Conservation (phyloP, 2,329 filamentous ascomycete species). For the Aspergillus proliferans region DNA sequence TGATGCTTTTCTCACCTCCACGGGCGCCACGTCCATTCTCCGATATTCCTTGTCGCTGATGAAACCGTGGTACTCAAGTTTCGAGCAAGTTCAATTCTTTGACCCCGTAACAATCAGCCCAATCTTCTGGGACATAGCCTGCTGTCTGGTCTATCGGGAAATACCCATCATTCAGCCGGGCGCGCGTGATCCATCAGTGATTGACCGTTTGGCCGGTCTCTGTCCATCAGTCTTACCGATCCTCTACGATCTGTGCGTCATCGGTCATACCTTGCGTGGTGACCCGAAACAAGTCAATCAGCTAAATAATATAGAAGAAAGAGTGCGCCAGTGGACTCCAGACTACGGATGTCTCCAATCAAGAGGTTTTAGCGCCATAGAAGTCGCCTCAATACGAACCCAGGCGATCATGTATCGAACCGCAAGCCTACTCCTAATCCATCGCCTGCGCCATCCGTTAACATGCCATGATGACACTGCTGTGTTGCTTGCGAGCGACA, state of each 20-base stretch:
- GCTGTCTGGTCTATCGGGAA: slow-evolving; percentile 4
- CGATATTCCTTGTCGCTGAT: slow-evolving; percentile 12
- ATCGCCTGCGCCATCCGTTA: slow-evolving; percentile 4
- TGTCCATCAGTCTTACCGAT: slow-evolving; percentile 4
- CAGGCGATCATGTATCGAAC: slow-evolving; percentile 4
- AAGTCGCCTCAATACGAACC: slow-evolving; percentile 3
- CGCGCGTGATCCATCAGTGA: not conserved
- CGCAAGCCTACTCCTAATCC: slow-evolving; percentile 3
- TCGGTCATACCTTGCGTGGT: not conserved
- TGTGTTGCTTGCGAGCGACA: slow-evolving; percentile 2
- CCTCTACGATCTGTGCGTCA: slow-evolving; percentile 5
- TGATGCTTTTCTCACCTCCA: slow-evolving; percentile 10
- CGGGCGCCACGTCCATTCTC: slow-evolving; percentile 9
- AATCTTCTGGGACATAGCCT: slow-evolving; percentile 3
- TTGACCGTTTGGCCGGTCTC: slow-evolving; percentile 5
- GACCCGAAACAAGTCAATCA: not conserved
- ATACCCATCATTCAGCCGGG: slow-evolving; percentile 3
- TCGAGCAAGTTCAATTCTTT: not conserved
- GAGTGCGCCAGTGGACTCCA: slow-evolving; percentile 1
- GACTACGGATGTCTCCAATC: not conserved
- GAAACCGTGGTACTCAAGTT: slow-evolving; percentile 1
- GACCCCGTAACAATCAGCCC: slow-evolving; percentile 4
- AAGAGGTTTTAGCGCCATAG: not conserved
- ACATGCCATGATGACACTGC: not conserved
- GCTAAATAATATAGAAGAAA: not conserved